Base-by-base conservation (phyloP, 1,284 basidiomycete genomes). In the Sanghuangporus weigelae region DNA sequence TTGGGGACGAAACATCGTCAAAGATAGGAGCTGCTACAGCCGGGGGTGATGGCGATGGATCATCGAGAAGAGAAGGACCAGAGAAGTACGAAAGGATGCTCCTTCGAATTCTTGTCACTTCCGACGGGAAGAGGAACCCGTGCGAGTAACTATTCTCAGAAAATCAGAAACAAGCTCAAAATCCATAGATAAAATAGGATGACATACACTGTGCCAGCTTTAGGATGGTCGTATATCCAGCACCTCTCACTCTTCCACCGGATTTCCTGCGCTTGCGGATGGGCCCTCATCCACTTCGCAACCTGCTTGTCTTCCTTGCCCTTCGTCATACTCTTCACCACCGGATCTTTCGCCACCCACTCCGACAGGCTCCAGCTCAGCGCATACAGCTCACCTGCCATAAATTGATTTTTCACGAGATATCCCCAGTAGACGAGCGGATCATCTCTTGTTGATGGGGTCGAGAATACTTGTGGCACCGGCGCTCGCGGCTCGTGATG, bases 221-320 rank as follows among this genome's bases (percentile, higher is more conserved):
- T 90, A 0, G 96, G 96, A 76, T 98, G 96, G 74, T 99, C 96
- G 76, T 99, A 98, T 68, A 99, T 95, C 93, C 94, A 98, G 75
- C 96, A 98, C 35, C 89, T 85, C 73, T 99, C 96, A 69, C 92
- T 90, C 36, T 84, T 83, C 95, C 95, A 98, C 60, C 93, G 84
- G 44, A 99, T 86, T 67, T 89, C 82, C 40, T 83, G 77, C 11
- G 89, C 85, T 55, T 88, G 84, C 0, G 96, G 96, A 76, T 98
- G 96, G 63, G 88, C 73, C 40, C 84, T 82, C 84, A 99, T 94
- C 97, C 96, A 99, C 69, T 89, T 90, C 2, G 95, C 88, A n/a
- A 90, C 91, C 71, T 94, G 89, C 75, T 98, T 96, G 77, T 99
- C 96, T 78, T 99, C 96, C 7, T 93, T 92, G 16, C 97, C 96